Conservation (phyloP, 2,329 filamentous ascomycete genomes). For the Microascus cirrosus region DNA sequence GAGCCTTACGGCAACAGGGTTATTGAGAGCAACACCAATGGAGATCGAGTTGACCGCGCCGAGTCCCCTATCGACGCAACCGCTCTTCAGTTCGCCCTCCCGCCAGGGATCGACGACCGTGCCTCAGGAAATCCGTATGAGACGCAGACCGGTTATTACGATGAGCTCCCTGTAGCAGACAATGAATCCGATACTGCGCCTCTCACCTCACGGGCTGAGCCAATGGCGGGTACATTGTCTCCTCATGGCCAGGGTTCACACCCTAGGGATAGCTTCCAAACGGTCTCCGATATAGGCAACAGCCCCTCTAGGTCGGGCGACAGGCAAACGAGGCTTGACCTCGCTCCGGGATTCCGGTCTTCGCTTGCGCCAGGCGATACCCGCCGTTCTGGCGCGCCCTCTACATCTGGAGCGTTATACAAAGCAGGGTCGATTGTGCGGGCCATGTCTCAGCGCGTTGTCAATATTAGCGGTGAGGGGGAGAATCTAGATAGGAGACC, state of each 20-base stretch:
- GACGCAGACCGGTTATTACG: slow-evolving; percentile 11
- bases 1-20: slow-evolving; percentile 28
- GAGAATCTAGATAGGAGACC: slow-evolving; percentile 67
- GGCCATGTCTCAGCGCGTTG: slow-evolving; percentile 91
- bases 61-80: slow-evolving; percentile 41
- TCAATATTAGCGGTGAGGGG: slow-evolving; percentile 90
- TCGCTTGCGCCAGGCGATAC: slow-evolving; percentile 39
- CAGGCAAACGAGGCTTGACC: slow-evolving; percentile 19
- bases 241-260: slow-evolving; percentile 27
- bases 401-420: slow-evolving; percentile 52
- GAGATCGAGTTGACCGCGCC: slow-evolving; percentile 9
- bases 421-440: slow-evolving; percentile 67
- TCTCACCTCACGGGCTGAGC: slow-evolving; percentile 42
- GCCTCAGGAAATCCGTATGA: slow-evolving; percentile 9
- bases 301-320: slow-evolving; percentile 37
- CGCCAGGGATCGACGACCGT: slow-evolving; percentile 33
- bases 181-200: slow-evolving; percentile 49
- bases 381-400: slow-evolving; percentile 50
- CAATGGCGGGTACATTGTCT: slow-evolving; percentile 38
- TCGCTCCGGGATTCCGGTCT: slow-evolving; percentile 36
- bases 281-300: slow-evolving; percentile 42
- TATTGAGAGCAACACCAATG: slow-evolving; percentile 18
- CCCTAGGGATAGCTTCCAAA: slow-evolving; percentile 45
- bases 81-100: slow-evolving; percentile 42
- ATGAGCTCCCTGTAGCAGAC: slow-evolving; percentile 22